Percentiles rank a stretch among this genome's conserved stretches.
Conservation (phyloP, 2,329 filamentous ascomycete species). For the Beauveria sp. region DNA sequence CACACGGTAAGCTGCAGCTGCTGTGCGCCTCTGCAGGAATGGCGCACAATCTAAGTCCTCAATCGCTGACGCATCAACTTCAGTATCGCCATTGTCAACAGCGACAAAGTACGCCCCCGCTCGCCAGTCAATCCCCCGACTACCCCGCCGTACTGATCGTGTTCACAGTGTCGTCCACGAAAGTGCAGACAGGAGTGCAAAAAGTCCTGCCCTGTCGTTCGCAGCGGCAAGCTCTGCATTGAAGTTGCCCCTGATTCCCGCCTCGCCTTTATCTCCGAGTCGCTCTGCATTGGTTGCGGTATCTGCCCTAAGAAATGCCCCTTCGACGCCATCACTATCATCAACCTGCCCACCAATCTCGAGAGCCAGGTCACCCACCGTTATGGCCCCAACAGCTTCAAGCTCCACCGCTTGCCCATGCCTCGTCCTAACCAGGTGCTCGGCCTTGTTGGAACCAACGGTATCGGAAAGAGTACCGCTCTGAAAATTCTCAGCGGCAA, state of each 20-base stretch:
- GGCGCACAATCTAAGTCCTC: background rate
- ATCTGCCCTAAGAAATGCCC: conserved; percentile 99
- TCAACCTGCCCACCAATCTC: conserved; percentile 99
- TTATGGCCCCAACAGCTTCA: conserved; percentile 99
- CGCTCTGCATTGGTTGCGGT: conserved; percentile 94
- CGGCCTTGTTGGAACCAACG: conserved; percentile 96
- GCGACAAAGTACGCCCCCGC: conserved; percentile 70
- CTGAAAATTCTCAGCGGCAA: conserved; percentile 98
- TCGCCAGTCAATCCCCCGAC: conserved; percentile 16
- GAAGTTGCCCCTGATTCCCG: conserved; percentile 84
- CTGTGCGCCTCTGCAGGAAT: background rate
- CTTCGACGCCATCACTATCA: conserved; percentile 97
- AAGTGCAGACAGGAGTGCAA: conserved; percentile 99
- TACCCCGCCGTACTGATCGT: conserved; percentile 14
- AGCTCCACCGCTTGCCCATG: conserved; percentile 93
- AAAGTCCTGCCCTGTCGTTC: conserved; percentile 95
- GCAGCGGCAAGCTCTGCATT: conserved; percentile 95
- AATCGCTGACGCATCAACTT: conserved; percentile 8
- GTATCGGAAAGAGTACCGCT: conserved; percentile 99
- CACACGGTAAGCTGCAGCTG: conserved; percentile 62
- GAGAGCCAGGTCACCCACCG: conserved; percentile 97
- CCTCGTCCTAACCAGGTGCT: conserved; percentile 91
- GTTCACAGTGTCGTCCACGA: conserved; percentile 29
- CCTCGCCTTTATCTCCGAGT: conserved; percentile 96
- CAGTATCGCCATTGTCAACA: conserved; percentile 98